Evolutionary conservation across 2,329 filamentous ascomycete species (phyloP).

Genomic region (Chaetomiaceae sp.): DNA sequence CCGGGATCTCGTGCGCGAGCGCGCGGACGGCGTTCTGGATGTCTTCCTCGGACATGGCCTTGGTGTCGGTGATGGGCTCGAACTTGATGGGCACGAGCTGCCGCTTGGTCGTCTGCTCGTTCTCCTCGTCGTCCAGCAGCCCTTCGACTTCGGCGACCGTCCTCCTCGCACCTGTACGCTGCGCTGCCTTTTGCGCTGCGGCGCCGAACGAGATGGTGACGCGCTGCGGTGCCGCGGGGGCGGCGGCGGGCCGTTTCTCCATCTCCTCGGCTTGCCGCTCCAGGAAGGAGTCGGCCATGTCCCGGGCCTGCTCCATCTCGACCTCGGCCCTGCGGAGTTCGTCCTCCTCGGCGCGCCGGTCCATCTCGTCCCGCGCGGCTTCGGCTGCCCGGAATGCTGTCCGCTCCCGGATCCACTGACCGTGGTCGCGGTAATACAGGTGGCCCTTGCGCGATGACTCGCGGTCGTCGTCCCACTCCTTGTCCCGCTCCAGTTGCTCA

Average conservation of each 20-base stretch:
- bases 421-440: slow-evolving; percentile 83
- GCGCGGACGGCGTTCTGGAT: slow-evolving; percentile 74
- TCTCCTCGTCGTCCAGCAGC: slow-evolving; percentile 90
- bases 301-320: slow-evolving; percentile 71
- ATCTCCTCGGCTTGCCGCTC: slow-evolving; percentile 78
- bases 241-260: slow-evolving; percentile 38
- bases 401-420: slow-evolving; percentile 79
- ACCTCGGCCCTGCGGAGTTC: slow-evolving; percentile 66
- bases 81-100: slow-evolving; percentile 80
- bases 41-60: slow-evolving; percentile 78
- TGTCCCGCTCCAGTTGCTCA: slow-evolving; percentile 58
- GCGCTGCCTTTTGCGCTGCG: slow-evolving; percentile 68
- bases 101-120: slow-evolving; percentile 64
- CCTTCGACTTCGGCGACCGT: slow-evolving; percentile 93
- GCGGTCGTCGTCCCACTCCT: slow-evolving; percentile 85
- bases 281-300: slow-evolving; percentile 87
- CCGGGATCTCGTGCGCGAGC: slow-evolving; percentile 84
- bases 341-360: slow-evolving; percentile 71
- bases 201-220: slow-evolving; percentile 94
- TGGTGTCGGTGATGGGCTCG: slow-evolving; percentile 61
- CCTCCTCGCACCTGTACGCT: slow-evolving; percentile 57
- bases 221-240: slow-evolving; percentile 57
- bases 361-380: slow-evolving; percentile 70
- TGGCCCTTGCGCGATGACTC: slow-evolving; percentile 68
- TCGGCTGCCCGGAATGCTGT: slow-evolving; percentile 69